Conservation (phyloP, 2,329 filamentous ascomycete genomes). For the Ophiostoma ulmi region DNA sequence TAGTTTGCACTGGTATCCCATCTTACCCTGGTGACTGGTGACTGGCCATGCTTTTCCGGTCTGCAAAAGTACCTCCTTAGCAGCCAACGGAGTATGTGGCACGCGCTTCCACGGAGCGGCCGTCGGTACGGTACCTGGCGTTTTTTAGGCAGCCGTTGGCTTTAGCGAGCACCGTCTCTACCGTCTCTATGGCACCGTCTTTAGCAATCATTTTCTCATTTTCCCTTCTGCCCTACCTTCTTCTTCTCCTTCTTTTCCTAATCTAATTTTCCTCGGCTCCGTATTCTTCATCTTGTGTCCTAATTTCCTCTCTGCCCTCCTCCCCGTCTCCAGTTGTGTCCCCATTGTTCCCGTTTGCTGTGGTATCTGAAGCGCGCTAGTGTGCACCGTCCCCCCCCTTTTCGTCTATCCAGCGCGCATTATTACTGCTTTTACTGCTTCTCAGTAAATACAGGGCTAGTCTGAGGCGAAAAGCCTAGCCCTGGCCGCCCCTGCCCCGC, state of each 20-base stretch:
- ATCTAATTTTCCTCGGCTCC: neutral
- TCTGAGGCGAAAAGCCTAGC: slow-evolving; percentile 9
- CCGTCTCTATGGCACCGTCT: neutral
- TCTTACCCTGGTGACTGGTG: no score
- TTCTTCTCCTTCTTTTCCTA: neutral
- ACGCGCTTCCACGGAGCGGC: slow-evolving; percentile 7
- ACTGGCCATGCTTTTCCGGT: neutral
- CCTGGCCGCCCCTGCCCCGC: slow-evolving; percentile 6
- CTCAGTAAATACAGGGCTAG: slow-evolving; percentile 13
- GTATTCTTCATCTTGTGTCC: neutral
- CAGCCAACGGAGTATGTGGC: neutral
- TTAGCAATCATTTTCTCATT: neutral
- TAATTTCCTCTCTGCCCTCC: neutral
- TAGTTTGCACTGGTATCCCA: neutral
- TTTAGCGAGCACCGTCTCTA: neutral
- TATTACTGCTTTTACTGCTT: slow-evolving; percentile 9
- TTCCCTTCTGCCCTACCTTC: neutral
- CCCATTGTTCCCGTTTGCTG: neutral
- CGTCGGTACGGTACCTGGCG: neutral
- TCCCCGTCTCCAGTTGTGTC: neutral
- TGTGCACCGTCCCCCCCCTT: neutral
- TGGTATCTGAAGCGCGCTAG: slow-evolving; percentile 14
- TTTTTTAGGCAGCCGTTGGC: neutral
- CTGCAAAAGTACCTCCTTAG: neutral
- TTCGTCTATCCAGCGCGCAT: neutral